A percentile compares a stretch with the other conserved stretches of the same genome.
phyloP scores from a whole-genome alignment of 257 asterid genomes.

The Solanum okadae region DNA sequence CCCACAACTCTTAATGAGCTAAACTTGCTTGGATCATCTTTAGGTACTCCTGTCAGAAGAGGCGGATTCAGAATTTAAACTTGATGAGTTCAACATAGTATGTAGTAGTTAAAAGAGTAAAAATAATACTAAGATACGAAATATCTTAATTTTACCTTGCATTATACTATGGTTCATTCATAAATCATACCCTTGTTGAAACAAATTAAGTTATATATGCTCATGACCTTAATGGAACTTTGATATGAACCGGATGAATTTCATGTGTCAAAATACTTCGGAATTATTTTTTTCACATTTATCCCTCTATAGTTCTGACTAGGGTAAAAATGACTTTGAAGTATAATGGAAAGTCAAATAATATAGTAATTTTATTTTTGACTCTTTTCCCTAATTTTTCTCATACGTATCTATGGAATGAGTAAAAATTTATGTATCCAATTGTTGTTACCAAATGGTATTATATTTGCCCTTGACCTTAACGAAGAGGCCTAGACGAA shows the following conservation, averaged over 20 bases:
- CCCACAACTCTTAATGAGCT: neutral
- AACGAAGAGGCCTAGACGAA: neutral
- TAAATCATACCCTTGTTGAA: too few species aligned
- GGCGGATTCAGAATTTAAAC: neutral
- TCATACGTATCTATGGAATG: neutral
- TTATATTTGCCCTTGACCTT: neutral
- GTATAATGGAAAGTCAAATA: neutral
- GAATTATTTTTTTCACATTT: too few species aligned
- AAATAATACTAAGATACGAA: neutral
- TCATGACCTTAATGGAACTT: too few species aligned
- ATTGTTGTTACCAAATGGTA: neutral
- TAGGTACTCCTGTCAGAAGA: neutral
- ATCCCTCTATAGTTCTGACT: neutral
- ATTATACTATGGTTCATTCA: neutral
- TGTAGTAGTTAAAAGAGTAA: neutral
- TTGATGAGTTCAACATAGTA: neutral
- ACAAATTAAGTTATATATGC: too few species aligned
- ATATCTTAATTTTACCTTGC: neutral
- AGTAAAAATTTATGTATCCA: neutral
- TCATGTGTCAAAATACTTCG: too few species aligned
- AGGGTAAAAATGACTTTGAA: neutral
- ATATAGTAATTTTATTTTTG: too few species aligned
- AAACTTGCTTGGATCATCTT: neutral
- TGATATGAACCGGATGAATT: too few species aligned
- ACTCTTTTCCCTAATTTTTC: neutral